phyloP scores from a whole-genome alignment of 1,139 yeast genomes.

The Candida sanyaensis region DNA sequence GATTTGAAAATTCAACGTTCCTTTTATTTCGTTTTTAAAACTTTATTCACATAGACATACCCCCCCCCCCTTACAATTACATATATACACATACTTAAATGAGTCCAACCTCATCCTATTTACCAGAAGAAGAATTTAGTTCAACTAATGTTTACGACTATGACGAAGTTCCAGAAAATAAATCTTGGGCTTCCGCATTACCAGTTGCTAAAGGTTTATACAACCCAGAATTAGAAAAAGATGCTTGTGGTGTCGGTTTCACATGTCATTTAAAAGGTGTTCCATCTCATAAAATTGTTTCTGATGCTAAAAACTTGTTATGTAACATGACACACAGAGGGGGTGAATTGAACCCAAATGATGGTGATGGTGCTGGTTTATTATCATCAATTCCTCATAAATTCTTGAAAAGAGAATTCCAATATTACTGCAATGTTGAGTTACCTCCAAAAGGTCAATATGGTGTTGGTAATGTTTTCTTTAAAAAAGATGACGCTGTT shows the following conservation, averaged over 20 bases:
- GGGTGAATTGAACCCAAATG: conserved; percentile 94
- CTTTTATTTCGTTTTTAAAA: not conserved
- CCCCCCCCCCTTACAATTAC: not conserved
- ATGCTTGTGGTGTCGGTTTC: conserved; percentile 99
- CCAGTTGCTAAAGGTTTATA: conserved; percentile 90
- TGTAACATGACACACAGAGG: conserved; percentile 99
- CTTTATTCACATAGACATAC: not conserved
- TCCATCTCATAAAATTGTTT: conserved; percentile 87
- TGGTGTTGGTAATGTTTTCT: conserved; percentile 93
- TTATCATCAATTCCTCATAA: conserved; percentile 90
- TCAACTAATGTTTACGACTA: conserved; percentile 54
- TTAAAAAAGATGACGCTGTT: conserved; percentile 74
- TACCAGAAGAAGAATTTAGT: conserved; percentile 42
- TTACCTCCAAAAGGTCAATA: conserved; percentile 83
- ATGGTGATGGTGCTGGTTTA: conserved; percentile 99
- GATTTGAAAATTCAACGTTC: not conserved
- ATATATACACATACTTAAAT: conserved; percentile 5
- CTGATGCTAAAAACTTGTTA: conserved; percentile 83
- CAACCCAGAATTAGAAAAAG: conserved; percentile 92
- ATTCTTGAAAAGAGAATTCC: conserved; percentile 82
- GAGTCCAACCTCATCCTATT: conserved; percentile 23
- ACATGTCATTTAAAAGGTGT: conserved; percentile 91
- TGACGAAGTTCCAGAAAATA: conserved; percentile 76
- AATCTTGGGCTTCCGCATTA: conserved; percentile 88
- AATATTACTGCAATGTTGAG: conserved; percentile 57